Base-by-base conservation (phyloP, 1,284 basidiomycete species). In the Ceratobasidium theobromae region DNA sequence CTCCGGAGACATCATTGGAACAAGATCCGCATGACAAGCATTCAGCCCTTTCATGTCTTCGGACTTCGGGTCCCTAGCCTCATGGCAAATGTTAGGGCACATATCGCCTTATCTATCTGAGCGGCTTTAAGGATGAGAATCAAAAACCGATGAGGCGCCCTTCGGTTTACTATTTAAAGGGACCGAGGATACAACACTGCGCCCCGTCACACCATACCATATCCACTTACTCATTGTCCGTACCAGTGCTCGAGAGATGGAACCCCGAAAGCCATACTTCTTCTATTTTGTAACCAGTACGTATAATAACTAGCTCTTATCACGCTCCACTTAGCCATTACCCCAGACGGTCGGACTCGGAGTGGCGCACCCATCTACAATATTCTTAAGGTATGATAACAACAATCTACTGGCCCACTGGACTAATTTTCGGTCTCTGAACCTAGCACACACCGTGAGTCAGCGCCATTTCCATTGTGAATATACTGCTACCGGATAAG, bases 91-190 rank as follows among this genome's bases (percentile, higher is more conserved):
- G 46, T 49, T 62, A 46, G 57, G 57, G 57, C 18, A 40, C 57
- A 62, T 58, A 33, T 62, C 57, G 57, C 46, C 57, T 62, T 62
- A 62, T 62, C 57, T 62, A 60, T 60, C 18, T 62, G 57, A 25
- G 33, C 57, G 57, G 57, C 57, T 51, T n/a, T 51, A 62, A 46
- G 57, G 46, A 62, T 40, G 45, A 51, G 57, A 51, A 62, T 33
- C 57, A 51, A 62, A 41, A 49, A 43, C 57, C 27, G 57, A 40
- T 57, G 23, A 16, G 33, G 11, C 32, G 53, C 53, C n/a, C 35
- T 40, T 58, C 43, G 55, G 32, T 51, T 49, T 62, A 16, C 33
- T 62, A 62, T 35, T 62, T 62, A 62, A 58, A 49, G 57, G 46
- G 46, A 21, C 38, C 43, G 46, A 52, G 45, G 28, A 21, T 38